Evolutionary conservation across 2,329 filamentous ascomycete genomes (phyloP), one percentile per base, ranked within the genome.

Genomic region (Ophiostoma himal-ulmi): DNA sequence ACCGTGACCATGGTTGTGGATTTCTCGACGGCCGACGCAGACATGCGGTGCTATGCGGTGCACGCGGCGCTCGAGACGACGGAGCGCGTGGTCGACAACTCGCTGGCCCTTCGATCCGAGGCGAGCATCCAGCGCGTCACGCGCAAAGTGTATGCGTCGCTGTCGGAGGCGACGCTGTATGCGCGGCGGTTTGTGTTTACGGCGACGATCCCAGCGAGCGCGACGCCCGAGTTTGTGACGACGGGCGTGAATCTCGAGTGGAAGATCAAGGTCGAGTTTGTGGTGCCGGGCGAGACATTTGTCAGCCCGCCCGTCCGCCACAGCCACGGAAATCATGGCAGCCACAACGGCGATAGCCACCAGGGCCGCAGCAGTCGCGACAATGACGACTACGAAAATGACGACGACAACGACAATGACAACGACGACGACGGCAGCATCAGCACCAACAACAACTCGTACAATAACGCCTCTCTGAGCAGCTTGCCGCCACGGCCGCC

Each of bases 201-300:
- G 10, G 91, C 93, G 0, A 91, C 92, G 0, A 93, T 99, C 67
- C 95, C 95, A 0, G 85, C 91, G 22, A 85, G 85, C 17, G 93
- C 92, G 0, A 97, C 94, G 0, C 95, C 95, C 0, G 93, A 95
- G 73, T 96, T 99, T 75, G 86, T 96, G 66, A 99, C 95, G 0
- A 96, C 89, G 72, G 94, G 94, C 1, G 87, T 99, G 4, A 91
- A 87, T 73, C 82, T 97, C 36, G 91, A 93, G 74, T 99, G 95
- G 95, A 91, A 91, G 78, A 83, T 99, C 44, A 84, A 92, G 1
- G 88, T 99, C 71, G 94, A 98, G 80, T 99, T 99, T 79, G 93
- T 97, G 36, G 94, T 94, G 6, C 89, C 91, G 74, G 70, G 11
- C 20, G 70, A 60, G 69, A 74, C 30, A 11, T 34, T 22, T 5